Conservation (phyloP, 2,329 filamentous ascomycete genomes). For the Scytalidium sp. region DNA sequence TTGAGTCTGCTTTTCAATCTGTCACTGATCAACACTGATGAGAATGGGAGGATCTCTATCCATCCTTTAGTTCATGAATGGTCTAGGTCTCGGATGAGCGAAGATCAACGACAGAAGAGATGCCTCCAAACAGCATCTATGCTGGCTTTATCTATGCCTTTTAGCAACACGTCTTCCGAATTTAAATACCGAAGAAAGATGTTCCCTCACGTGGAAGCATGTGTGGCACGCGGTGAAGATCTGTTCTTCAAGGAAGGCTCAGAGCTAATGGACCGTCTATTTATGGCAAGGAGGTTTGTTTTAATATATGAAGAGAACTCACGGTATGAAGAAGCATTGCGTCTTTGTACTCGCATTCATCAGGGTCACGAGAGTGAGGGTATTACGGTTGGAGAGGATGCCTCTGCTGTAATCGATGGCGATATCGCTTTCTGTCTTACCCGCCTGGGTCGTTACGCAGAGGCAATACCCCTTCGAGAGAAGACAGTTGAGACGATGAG, state of each 20-base stretch:
- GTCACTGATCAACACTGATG: constrained; percentile 8
- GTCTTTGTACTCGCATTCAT: neutral
- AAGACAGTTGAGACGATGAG: too few relatives aligned
- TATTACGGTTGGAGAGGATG: neutral
- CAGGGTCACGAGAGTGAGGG: neutral
- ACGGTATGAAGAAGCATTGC: neutral
- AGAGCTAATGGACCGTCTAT: neutral
- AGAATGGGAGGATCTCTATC: constrained; percentile 20
- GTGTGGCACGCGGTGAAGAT: neutral
- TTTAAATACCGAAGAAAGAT: constrained; percentile 3
- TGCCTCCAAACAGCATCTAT: constrained; percentile 3
- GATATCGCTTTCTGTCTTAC: neutral
- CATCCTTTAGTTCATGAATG: constrained; percentile 33
- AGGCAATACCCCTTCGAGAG: neutral
- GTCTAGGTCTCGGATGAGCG: constrained; percentile 14
- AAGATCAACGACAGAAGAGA: neutral
- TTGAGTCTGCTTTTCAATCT: constrained; percentile 5
- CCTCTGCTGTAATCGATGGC: too few relatives aligned
- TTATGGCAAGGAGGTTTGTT: neutral
- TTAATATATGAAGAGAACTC: neutral
- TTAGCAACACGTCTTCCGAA: neutral
- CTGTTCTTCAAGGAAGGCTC: neutral
- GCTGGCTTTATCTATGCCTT: neutral
- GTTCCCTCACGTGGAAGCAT: constrained; percentile 11
- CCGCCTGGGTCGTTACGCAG: neutral